A percentile compares a stretch with the other conserved stretches of the same genome.
Evolutionary conservation across 306 rosid genomes (phyloP).

Genomic region (Dalbergia cochinchinensis): DNA sequence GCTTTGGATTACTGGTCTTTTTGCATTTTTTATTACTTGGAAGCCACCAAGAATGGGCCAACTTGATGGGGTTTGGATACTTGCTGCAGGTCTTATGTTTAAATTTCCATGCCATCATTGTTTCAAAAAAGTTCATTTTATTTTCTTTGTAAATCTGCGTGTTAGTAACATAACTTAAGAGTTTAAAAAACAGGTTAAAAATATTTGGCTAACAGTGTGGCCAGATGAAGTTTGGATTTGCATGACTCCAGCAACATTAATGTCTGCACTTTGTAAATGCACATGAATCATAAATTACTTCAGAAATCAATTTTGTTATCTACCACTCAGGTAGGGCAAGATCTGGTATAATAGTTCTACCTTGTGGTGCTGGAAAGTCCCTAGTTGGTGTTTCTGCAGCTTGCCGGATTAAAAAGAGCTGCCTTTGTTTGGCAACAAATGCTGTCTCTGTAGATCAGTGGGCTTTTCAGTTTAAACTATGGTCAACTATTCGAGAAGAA

Average conservation of each 20-base stretch:
- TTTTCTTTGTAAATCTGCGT: constrained; percentile 8
- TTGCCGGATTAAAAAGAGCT: constrained; percentile 87
- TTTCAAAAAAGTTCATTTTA: not conserved
- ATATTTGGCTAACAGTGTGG: not conserved
- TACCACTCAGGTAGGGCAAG: constrained; percentile 86
- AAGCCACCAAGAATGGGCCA: constrained; percentile 13
- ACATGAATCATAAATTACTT: constrained; percentile 27
- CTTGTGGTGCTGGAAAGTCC: constrained; percentile 99
- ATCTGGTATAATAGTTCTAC: constrained; percentile 96
- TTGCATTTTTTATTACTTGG: not conserved
- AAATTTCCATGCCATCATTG: constrained; percentile 3
- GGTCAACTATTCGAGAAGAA: constrained; percentile 97
- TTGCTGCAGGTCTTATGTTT: not conserved
- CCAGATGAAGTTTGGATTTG: not conserved
- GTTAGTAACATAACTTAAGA: constrained; percentile 10
- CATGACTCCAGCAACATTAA: constrained; percentile 32
- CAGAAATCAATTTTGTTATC: constrained; percentile 28
- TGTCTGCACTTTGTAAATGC: constrained; percentile 29
- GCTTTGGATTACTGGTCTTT: constrained; percentile 26
- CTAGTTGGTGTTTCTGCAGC: constrained; percentile 99
- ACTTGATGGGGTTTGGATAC: not conserved
- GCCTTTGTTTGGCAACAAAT: constrained; percentile 97
- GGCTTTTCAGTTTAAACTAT: constrained; percentile 96
- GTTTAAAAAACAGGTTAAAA: constrained; percentile 17
- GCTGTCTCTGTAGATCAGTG: constrained; percentile 99